Evolutionary conservation across 805 yeast species (phyloP).

Genomic region (Candida vartiovaarae): DNA sequence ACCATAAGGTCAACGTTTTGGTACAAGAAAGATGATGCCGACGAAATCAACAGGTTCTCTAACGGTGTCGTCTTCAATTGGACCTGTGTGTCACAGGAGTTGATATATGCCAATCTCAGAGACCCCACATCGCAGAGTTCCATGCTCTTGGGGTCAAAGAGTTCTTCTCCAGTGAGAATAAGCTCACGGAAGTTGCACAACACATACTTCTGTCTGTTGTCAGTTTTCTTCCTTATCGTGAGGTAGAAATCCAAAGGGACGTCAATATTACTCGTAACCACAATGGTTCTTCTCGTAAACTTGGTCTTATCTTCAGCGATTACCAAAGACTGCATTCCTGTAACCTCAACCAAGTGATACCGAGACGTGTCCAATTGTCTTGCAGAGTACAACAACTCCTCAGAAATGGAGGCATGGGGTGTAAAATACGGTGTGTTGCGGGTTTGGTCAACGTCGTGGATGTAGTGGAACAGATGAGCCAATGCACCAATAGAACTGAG

Average conservation of each 20-base stretch:
- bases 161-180: constrained; percentile 2
- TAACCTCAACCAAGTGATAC: constrained; percentile 10
- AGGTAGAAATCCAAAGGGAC: constrained; percentile 2
- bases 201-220: constrained; percentile 7
- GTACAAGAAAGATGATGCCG: neutral
- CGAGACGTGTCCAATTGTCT: constrained; percentile 6
- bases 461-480: constrained; percentile 7
- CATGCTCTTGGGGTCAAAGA: constrained; percentile 9
- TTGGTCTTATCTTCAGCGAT: constrained; percentile 10
- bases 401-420: constrained; percentile 4
- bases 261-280: constrained; percentile 7
- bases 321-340: constrained; percentile 11
- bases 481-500: constrained; percentile 7
- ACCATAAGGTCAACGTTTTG: constrained; percentile 2
- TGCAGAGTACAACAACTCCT: constrained; percentile 2
- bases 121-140: constrained; percentile 2
- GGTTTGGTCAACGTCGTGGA: constrained; percentile 3
- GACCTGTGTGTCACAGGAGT: constrained; percentile 1
- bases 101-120: neutral
- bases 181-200: constrained; percentile 1
- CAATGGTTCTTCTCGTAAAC: constrained; percentile 8
- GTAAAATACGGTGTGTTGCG: constrained; percentile 1
- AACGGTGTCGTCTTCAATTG: neutral
- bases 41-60: neutral
- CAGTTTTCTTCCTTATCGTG: neutral